phyloP scores from a whole-genome alignment of 495 filamentous ascomycete species.

The Neurospora tetraspora region DNA sequence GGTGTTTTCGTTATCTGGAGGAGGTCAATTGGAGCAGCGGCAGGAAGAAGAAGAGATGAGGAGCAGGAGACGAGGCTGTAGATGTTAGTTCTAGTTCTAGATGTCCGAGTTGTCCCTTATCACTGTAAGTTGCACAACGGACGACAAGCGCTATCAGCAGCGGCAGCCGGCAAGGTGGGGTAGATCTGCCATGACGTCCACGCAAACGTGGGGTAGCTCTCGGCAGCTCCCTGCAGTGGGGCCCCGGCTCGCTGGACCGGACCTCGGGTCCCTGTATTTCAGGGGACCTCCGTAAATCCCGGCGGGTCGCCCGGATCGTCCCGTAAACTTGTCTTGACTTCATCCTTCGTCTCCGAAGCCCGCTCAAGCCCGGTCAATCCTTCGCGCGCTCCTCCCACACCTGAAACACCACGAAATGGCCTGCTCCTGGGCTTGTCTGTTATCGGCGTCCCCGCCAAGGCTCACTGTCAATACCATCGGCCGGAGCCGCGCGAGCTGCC shows the following conservation, averaged over 20 bases:
- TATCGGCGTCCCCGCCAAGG: not conserved
- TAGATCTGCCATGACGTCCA: not conserved
- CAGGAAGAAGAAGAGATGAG: not conserved
- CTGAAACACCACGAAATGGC: not conserved
- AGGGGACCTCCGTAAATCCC: not conserved
- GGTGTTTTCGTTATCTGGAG: not conserved
- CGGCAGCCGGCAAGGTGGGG: not conserved
- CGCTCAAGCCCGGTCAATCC: not conserved
- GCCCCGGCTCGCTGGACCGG: not conserved
- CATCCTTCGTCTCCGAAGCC: not conserved
- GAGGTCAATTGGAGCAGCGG: not conserved
- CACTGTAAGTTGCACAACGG: not conserved
- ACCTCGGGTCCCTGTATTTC: not conserved
- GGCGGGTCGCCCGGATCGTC: not conserved
- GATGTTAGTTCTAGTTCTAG: not conserved
- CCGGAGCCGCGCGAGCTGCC: constrained; percentile 1
- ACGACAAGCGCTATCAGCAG: not conserved
- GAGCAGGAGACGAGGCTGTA: not conserved
- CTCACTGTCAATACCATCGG: not conserved
- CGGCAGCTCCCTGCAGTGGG: not conserved
- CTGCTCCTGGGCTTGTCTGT: not conserved
- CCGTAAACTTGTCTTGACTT: not conserved
- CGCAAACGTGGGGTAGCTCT: not conserved
- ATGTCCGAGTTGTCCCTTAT: not conserved
- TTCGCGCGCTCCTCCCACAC: not conserved